phyloP scores from a whole-genome alignment of 495 filamentous ascomycete species.

The Penicillium taxi region DNA sequence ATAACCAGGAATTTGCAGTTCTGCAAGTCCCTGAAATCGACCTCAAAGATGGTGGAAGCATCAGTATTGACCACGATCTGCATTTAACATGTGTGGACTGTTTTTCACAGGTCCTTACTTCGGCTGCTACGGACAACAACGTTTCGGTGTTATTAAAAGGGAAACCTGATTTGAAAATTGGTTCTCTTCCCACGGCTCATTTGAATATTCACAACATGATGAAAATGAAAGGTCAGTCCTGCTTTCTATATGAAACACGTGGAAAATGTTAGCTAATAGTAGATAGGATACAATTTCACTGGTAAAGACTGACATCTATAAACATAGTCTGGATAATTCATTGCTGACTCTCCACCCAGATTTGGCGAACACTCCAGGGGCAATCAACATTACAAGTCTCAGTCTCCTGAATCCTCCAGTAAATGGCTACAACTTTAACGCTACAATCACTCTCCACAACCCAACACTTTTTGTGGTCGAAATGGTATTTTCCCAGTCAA shows the following conservation, averaged over 20 bases:
- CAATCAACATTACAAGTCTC: conserved; percentile 22
- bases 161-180: conserved; percentile 16
- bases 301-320: conserved; percentile 10
- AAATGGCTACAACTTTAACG: conserved; percentile 28
- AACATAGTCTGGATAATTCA: neutral
- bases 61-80: conserved; percentile 24
- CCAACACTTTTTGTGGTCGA: conserved; percentile 20
- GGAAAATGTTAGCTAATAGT: neutral
- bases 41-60: conserved; percentile 9
- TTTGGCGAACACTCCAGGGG: conserved; percentile 14
- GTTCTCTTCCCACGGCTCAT: conserved; percentile 20
- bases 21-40: conserved; percentile 18
- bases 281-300: conserved; percentile 19
- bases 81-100: conserved; percentile 23
- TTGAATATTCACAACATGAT: conserved; percentile 26
- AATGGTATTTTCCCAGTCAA: conserved; percentile 16
- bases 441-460: conserved; percentile 19
- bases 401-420: conserved; percentile 13
- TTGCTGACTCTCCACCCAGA: conserved; percentile 10
- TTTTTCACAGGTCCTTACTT: conserved; percentile 16
- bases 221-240: conserved; percentile 12
- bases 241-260: neutral
- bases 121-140: conserved; percentile 18
- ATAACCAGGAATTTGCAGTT: conserved; percentile 15
- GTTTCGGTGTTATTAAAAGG: conserved; percentile 17